Evolutionary conservation across 805 yeast genomes (phyloP).

Genomic region (Schwanniomyces polymorphus): DNA sequence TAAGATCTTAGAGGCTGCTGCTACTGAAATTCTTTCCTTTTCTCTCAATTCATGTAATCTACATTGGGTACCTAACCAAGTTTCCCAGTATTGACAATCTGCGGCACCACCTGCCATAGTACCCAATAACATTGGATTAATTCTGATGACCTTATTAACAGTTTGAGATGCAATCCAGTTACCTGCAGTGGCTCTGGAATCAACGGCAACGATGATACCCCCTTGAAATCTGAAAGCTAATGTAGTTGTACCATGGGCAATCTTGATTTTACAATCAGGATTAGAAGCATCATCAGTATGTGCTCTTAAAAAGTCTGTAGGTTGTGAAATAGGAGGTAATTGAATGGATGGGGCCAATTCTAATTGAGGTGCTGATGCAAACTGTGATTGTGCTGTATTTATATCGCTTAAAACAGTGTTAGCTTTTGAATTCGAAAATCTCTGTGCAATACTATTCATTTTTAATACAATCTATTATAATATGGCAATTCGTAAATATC

Average conservation of each 20-base stretch:
- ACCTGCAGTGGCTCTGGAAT: slow-evolving; percentile 97
- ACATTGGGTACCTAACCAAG: slow-evolving; percentile 97
- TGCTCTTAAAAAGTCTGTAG: slow-evolving; percentile 92
- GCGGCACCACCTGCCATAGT: slow-evolving; percentile 99
- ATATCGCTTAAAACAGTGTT: slow-evolving; percentile 27
- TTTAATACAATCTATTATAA: not conserved
- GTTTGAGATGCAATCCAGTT: slow-evolving; percentile 98
- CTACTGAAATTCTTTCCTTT: slow-evolving; percentile 91
- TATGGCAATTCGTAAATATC: not conserved
- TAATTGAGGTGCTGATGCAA: slow-evolving; percentile 19
- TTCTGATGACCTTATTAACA: slow-evolving; percentile 94
- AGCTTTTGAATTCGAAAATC: slow-evolving; percentile 32
- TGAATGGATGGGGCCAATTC: slow-evolving; percentile 61
- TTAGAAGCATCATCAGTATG: slow-evolving; percentile 94
- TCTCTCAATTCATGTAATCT: slow-evolving; percentile 91
- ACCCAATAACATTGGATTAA: slow-evolving; percentile 91
- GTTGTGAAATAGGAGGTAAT: slow-evolving; percentile 83
- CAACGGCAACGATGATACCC: slow-evolving; percentile 95
- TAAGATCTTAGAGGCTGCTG: slow-evolving; percentile 94
- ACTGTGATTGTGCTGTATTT: slow-evolving; percentile 21
- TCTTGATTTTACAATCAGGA: slow-evolving; percentile 92
- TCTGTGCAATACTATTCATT: slow-evolving; percentile 42
- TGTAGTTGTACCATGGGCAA: slow-evolving; percentile 99
- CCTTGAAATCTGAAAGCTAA: slow-evolving; percentile 94
- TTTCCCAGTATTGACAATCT: slow-evolving; percentile 99